Conservation (phyloP, 192 early-diverging fungal species). For the Paraglomus brasilianum region DNA sequence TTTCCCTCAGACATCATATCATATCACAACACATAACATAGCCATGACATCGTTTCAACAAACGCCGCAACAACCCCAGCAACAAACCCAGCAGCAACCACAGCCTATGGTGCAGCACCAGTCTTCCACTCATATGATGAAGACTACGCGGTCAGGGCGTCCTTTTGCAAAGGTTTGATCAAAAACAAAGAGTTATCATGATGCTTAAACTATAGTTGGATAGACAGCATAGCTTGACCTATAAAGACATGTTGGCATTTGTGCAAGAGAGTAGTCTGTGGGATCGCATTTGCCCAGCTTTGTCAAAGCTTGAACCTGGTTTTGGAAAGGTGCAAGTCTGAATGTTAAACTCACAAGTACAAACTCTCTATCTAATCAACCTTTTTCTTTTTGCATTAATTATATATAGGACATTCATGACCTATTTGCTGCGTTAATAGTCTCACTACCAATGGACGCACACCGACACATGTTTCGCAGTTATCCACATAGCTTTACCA, state of each 20-base stretch:
- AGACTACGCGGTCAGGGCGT: constrained; percentile 54
- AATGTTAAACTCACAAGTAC: not conserved
- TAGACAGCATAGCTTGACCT: not conserved
- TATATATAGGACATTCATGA: constrained; percentile 54
- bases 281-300: not conserved
- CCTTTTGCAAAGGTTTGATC: constrained; percentile 56
- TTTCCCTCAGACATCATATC: too few relatives aligned
- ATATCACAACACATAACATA: too few relatives aligned
- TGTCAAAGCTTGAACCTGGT: not conserved
- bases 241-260: not conserved
- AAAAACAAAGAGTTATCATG: not conserved
- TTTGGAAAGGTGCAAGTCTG: not conserved
- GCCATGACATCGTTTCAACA: too few relatives aligned
- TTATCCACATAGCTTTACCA: constrained; percentile 53
- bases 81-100: too few relatives aligned
- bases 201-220: not conserved
- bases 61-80: too few relatives aligned
- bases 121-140: constrained; percentile 52
- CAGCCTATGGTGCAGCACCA: constrained; percentile 33
- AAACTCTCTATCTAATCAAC: too few relatives aligned
- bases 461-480: constrained; percentile 50
- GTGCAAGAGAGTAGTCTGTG: not conserved
- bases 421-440: constrained; percentile 54
- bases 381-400: not conserved
- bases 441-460: constrained; percentile 48